phyloP scores from a whole-genome alignment of 495 filamentous ascomycete genomes.

The Neurospora pannonica region DNA sequence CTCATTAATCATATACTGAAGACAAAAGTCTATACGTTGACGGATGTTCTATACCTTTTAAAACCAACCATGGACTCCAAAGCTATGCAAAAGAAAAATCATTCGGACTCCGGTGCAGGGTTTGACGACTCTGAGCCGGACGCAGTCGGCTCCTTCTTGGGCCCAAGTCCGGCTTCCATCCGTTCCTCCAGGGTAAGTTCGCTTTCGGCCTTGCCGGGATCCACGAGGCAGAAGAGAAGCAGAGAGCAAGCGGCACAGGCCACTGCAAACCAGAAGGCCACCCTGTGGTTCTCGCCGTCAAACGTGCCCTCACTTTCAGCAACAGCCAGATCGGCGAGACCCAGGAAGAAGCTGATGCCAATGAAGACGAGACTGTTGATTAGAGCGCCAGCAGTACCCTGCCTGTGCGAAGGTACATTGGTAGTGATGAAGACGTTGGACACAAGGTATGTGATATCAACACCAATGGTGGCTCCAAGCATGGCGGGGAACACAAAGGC shows the following conservation, averaged over 20 bases:
- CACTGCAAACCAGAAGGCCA: slow-evolving; percentile 61
- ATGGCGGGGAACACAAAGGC: slow-evolving; percentile 73
- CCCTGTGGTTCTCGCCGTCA: slow-evolving; percentile 45
- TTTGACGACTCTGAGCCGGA: not conserved
- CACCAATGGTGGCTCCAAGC: slow-evolving; percentile 70
- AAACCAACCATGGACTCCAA: not conserved
- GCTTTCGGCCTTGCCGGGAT: slow-evolving; percentile 56
- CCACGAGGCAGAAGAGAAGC: slow-evolving; percentile 51
- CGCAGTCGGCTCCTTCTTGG: not conserved
- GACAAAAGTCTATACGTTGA: not conserved
- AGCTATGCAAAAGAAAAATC: not conserved
- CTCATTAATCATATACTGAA: not conserved
- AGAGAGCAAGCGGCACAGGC: slow-evolving; percentile 45
- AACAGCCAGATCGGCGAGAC: slow-evolving; percentile 59
- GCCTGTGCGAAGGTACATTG: slow-evolving; percentile 54
- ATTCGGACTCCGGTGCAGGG: not conserved
- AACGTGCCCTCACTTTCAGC: slow-evolving; percentile 38
- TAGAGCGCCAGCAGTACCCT: slow-evolving; percentile 66
- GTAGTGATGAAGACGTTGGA: slow-evolving; percentile 81
- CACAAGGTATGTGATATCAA: slow-evolving; percentile 78
- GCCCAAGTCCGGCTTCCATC: slow-evolving; percentile 1
- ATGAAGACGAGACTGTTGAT: slow-evolving; percentile 52
- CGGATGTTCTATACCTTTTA: not conserved
- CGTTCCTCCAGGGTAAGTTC: slow-evolving; percentile 42
- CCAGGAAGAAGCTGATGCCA: slow-evolving; percentile 77